These are phyloP conservation scores for Trifolium repens DNA, from an alignment of 306 rosid species.

Conservation along the genomic window DNA sequence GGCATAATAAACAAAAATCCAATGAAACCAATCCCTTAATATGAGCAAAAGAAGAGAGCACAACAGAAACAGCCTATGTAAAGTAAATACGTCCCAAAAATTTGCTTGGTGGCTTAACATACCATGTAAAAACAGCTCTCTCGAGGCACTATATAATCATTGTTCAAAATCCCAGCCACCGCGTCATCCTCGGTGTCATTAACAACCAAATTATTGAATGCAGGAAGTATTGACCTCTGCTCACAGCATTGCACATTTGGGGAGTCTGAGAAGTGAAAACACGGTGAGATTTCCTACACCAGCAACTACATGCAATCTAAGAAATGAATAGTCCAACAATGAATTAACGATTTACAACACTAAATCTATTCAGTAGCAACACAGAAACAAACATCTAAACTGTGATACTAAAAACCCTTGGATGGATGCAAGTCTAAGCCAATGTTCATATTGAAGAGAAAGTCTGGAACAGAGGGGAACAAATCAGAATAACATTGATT, in stretches of 20 bases:
- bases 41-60: not conserved
- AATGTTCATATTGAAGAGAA: too few relatives aligned
- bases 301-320: conserved; percentile 23
- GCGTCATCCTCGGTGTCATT: conserved; percentile 72
- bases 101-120: conserved; percentile 35
- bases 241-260: conserved; percentile 42
- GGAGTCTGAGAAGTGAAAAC: conserved; percentile 53
- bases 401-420: too few relatives aligned
- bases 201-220: conserved; percentile 70
- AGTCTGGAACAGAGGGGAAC: too few relatives aligned
- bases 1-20: conserved; percentile 1
- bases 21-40: not conserved
- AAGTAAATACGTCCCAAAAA: conserved; percentile 14
- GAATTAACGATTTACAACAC: not conserved
- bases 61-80: conserved; percentile 15
- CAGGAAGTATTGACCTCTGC: conserved; percentile 50
- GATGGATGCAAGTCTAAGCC: too few relatives aligned
- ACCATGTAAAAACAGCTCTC: conserved; percentile 92
- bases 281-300: conserved; percentile 19
- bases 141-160: conserved; percentile 63
- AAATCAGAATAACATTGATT: too few relatives aligned
- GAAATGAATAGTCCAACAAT: not conserved
- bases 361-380: not conserved
- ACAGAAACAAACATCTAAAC: not conserved
- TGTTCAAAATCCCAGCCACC: conserved; percentile 68